A percentile compares a stretch with the other conserved stretches of the same genome.
phyloP scores from a whole-genome alignment of 148 eudicot genomes.

The Tetragonia tetragonoides region DNA sequence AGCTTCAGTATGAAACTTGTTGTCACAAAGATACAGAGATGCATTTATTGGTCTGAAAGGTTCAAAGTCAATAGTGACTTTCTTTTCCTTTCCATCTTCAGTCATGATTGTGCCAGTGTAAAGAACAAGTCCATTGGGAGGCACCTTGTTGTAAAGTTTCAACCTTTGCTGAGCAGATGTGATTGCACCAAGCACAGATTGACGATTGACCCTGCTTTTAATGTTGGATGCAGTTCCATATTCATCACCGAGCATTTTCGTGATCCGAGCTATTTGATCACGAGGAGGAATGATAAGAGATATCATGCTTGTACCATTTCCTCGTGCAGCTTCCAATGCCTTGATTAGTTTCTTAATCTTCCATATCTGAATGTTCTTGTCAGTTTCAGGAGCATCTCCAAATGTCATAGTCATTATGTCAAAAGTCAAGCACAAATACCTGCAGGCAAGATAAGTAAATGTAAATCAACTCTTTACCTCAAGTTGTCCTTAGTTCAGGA shows the following conservation, averaged over 20 bases:
- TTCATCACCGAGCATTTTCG: conserved; percentile 27
- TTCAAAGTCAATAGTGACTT: conserved; percentile 28
- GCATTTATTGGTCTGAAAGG: conserved; percentile 27
- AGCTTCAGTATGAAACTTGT: conserved; percentile 28
- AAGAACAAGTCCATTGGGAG: conserved; percentile 25
- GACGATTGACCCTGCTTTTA: conserved; percentile 27
- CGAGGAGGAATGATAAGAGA: conserved; percentile 31
- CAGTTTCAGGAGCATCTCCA: conserved; percentile 19
- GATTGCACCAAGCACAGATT: conserved; percentile 27
- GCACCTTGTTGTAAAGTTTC: conserved; percentile 27
- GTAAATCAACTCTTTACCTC: too few species aligned
- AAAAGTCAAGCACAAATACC: background rate
- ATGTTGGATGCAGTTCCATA: conserved; percentile 27
- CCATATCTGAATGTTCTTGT: conserved; percentile 29
- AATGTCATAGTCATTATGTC: conserved; percentile 15
- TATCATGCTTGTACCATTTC: conserved; percentile 33
- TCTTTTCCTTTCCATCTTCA: conserved; percentile 27
- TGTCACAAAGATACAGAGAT: conserved; percentile 27
- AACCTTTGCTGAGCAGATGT: conserved; percentile 32
- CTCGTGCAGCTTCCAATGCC: conserved; percentile 28
- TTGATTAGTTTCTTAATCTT: conserved; percentile 27
- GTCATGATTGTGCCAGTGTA: conserved; percentile 28
- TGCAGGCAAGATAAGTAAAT: background rate
- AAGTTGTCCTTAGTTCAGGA: too few species aligned
- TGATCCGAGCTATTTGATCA: conserved; percentile 22